Evolutionary conservation across 1,284 basidiomycete genomes (phyloP).

Genomic region (Fomitiporia mediterranea): DNA sequence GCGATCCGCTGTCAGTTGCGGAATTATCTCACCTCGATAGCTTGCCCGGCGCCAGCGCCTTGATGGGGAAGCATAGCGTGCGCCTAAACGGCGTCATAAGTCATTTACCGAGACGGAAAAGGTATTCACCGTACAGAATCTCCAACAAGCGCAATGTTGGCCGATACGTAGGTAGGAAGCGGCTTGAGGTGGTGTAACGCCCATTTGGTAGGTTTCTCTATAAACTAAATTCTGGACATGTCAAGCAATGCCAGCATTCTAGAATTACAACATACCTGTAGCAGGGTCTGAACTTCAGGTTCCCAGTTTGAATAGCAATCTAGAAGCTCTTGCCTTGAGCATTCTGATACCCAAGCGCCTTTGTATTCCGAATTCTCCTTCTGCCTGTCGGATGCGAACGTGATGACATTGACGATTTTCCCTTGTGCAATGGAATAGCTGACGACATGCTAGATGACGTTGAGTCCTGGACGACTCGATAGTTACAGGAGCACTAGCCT

Average conservation of each 20-base stretch:
- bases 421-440: conserved; percentile 45
- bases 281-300: conserved; percentile 39
- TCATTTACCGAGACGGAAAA: background rate
- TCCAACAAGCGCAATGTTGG: conserved; percentile 20
- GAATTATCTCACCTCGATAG: conserved; percentile 30
- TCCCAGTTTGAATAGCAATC: conserved; percentile 42
- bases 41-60: conserved; percentile 35
- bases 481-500: conserved; percentile 28
- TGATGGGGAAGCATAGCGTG: conserved; percentile 38
- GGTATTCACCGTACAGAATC: conserved; percentile 13
- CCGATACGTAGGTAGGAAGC: conserved; percentile 14
- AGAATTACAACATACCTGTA: conserved; percentile 33
- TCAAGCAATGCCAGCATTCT: background rate
- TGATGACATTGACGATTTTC: conserved; percentile 44
- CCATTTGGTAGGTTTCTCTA: conserved; percentile 22
- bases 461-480: background rate
- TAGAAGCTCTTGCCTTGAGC: conserved; percentile 34
- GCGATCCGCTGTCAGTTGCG: background rate
- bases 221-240: conserved; percentile 8
- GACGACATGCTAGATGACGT: conserved; percentile 37
- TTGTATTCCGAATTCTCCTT: conserved; percentile 37
- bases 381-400: conserved; percentile 38
- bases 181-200: conserved; percentile 15
- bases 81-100: conserved; percentile 24
- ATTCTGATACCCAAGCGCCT: conserved; percentile 38